A percentile compares a stretch with the other conserved stretches of the same genome.
Conservation (phyloP, 2,329 filamentous ascomycete species). For the Emmonsia crescens region DNA sequence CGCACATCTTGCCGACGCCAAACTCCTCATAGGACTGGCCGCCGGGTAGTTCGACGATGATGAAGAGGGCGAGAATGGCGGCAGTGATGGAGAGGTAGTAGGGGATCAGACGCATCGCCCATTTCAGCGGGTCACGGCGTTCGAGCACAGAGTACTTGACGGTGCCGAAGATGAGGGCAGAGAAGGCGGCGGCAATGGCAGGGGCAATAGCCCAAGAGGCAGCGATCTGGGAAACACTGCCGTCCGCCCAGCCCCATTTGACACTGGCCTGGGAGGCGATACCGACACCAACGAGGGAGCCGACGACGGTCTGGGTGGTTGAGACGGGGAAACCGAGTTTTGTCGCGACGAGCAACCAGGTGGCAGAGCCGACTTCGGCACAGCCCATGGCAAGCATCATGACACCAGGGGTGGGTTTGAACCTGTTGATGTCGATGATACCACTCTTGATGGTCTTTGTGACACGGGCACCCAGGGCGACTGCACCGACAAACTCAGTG, state of each 20-base stretch:
- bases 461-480: slow-evolving; percentile 39
- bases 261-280: slow-evolving; percentile 24
- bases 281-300: slow-evolving; percentile 25
- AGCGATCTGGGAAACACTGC: slow-evolving; percentile 39
- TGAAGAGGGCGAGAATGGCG: slow-evolving; percentile 45
- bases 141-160: slow-evolving; percentile 43
- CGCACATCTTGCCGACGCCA: slow-evolving; percentile 19
- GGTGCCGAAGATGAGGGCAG: slow-evolving; percentile 39
- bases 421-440: slow-evolving; percentile 32
- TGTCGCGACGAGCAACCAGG: slow-evolving; percentile 29
- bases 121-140: slow-evolving; percentile 39
- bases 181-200: slow-evolving; percentile 37
- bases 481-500: slow-evolving; percentile 44
- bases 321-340: slow-evolving; percentile 31
- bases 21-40: slow-evolving; percentile 20
- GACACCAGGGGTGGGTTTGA: slow-evolving; percentile 24
- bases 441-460: slow-evolving; percentile 36
- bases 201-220: slow-evolving; percentile 42
- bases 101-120: slow-evolving; percentile 40
- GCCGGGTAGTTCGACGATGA: slow-evolving; percentile 41
- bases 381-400: slow-evolving; percentile 33
- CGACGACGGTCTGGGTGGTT: slow-evolving; percentile 33
- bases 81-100: slow-evolving; percentile 41
- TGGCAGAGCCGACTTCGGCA: slow-evolving; percentile 26
- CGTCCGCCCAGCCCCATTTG: slow-evolving; percentile 34